Percentiles rank a stretch among this genome's conserved stretches.
Evolutionary conservation across 2,329 filamentous ascomycete species (phyloP).

Genomic region (Aspergillus sp.): DNA sequence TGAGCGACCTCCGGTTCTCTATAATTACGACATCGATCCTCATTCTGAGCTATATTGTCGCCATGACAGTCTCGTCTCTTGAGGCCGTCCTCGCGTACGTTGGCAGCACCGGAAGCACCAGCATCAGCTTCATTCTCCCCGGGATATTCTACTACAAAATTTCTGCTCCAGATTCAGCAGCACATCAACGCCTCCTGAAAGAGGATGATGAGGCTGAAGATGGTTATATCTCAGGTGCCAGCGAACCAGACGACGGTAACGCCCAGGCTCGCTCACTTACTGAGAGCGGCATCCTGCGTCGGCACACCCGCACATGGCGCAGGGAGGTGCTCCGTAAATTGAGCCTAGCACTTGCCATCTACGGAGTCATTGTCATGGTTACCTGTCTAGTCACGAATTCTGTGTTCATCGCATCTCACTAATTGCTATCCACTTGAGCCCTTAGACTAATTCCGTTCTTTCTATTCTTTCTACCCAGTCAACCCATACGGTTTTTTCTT

Average conservation of each 20-base stretch:
- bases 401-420: conserved; percentile 68
- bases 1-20: conserved; percentile 87
- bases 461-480: no score
- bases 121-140: conserved; percentile 94
- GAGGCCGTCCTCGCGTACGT: conserved; percentile 94
- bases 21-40: conserved; percentile 84
- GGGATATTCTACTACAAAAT: conserved; percentile 99
- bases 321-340: conserved; percentile 66
- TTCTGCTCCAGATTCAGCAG: conserved; percentile 78
- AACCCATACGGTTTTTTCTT: background rate
- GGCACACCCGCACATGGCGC: conserved; percentile 64
- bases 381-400: conserved; percentile 84
- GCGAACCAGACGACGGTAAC: conserved; percentile 35
- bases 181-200: conserved; percentile 84
- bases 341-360: conserved; percentile 74
- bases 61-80: conserved; percentile 85
- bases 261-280: conserved; percentile 47
- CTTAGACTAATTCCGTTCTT: background rate
- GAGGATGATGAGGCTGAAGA: conserved; percentile 75
- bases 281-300: conserved; percentile 59
- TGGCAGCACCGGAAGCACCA: conserved; percentile 88
- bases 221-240: conserved; percentile 49
- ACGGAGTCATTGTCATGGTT: conserved; percentile 85
- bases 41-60: conserved; percentile 78
- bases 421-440: background rate